These are phyloP conservation scores for Micractinium conductrix DNA, from an alignment of 139 green algal species.

Conservation along the genomic window DNA sequence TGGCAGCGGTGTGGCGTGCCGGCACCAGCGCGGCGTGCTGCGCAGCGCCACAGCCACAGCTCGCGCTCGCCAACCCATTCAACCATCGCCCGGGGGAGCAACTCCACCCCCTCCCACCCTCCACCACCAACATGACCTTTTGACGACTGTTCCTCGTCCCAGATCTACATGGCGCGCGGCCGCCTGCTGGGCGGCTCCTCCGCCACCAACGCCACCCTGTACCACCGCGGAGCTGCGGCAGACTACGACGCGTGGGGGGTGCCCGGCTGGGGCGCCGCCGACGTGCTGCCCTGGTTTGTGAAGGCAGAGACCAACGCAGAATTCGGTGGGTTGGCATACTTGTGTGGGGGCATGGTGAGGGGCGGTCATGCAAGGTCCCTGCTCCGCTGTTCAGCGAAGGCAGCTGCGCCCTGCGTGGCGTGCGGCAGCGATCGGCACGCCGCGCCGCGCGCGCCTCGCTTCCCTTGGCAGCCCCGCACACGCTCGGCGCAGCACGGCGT, in stretches of 20 bases:
- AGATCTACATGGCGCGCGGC: constrained; percentile 63
- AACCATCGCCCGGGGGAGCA: no score
- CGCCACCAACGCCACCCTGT: constrained; percentile 91
- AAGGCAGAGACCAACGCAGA: constrained; percentile 73
- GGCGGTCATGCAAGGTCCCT: no score
- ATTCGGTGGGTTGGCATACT: constrained; percentile 6
- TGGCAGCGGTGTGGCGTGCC: neutral
- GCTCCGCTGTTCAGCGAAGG: no score
- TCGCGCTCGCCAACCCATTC: no score
- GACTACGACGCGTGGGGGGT: constrained; percentile 92
- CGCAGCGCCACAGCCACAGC: neutral
- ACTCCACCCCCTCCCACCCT: neutral
- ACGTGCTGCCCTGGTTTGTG: constrained; percentile 87
- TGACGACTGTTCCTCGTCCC: neutral
- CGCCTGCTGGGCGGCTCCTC: constrained; percentile 85
- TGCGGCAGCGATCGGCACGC: no score
- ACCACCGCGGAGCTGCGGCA: constrained; percentile 74
- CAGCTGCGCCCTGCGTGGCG: no score
- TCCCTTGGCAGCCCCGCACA: no score
- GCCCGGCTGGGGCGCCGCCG: constrained; percentile 73
- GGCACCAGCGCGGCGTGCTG: neutral
- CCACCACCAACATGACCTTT: neutral
- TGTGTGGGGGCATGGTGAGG: no score
- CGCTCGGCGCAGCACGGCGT: no score
- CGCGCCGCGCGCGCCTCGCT: no score